These are phyloP conservation scores for Trichoderma pleuroti DNA, from an alignment of 2,329 filamentous ascomycete genomes.

Conservation along the genomic window DNA sequence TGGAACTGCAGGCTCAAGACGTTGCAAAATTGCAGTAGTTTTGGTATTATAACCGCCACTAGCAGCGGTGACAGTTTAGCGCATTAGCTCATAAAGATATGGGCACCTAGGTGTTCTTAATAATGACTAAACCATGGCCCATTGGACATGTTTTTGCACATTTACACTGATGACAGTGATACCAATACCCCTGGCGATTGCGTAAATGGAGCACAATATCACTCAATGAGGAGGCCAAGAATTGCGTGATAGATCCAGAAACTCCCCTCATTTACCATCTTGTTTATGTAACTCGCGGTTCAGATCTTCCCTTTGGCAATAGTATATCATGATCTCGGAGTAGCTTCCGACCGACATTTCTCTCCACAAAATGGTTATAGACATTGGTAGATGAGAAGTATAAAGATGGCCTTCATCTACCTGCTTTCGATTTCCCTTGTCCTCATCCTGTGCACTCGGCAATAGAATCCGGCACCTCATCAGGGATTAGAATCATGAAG, in stretches of 20 bases:
- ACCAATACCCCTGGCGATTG: neutral
- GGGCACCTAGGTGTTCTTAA: neutral
- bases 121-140: neutral
- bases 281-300: neutral
- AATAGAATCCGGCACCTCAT: neutral
- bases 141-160: neutral
- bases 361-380: neutral
- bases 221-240: constrained; percentile 5
- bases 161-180: neutral
- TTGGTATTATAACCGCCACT: neutral
- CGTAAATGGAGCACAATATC: constrained; percentile 1
- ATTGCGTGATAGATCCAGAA: constrained; percentile 1
- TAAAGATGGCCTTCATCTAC: neutral
- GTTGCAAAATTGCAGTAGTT: neutral
- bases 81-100: neutral
- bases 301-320: neutral
- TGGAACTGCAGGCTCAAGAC: neutral
- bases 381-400: neutral
- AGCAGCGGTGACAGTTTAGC: neutral
- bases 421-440: neutral
- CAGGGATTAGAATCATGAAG: neutral
- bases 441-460: neutral
- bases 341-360: neutral
- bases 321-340: neutral
- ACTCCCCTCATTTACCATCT: neutral